Evolutionary conservation across 257 asterid genomes (phyloP), one percentile per base, ranked within the genome.

Genomic region (Nicotiana tabacum): DNA sequence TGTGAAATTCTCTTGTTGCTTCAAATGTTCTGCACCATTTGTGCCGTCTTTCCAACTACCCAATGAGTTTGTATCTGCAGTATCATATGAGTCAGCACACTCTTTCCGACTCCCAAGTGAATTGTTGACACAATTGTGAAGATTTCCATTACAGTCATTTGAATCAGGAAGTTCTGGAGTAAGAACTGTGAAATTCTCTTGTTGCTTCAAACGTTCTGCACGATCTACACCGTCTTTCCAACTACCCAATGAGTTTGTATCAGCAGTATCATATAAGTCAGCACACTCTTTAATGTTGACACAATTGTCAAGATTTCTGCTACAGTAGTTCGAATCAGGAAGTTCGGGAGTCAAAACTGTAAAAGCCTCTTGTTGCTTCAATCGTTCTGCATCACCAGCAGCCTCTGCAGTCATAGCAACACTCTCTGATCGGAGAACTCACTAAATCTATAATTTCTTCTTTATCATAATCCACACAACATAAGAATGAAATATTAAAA

Each of bases 21-120:
- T 43, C 82, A 74, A 81, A 67, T 77, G 29, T 82, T 84, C 66
- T 56, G 29, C 77, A 29, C 51, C 0, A 43, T 90, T 90, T 7
- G 84, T 85, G n/a, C 88, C 92, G 37, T 91, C 98, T 81, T 91
- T 90, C 93, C 95, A 90, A 86, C 93, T 89, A 2, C 96, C 92
- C 88, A 90, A 55, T 29, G 94, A 91, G 84, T 91, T 87, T 35
- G 93, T 82, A 83, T 92, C 98, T 27, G 84, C 87, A 68, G 68
- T 83, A 83, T 91, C 95, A 66, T 85, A 84, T 74, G 68, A 69
- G 80, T 87, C 88, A 6, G 48, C 89, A 85, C 80, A 58, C 65
- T 84, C 87, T 76, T 90, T 88, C 84, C 85, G 83, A 77, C 90
- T 89, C 69, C 85, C 91, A 70, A 46, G 58, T 6, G 97, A 92